phyloP scores from a whole-genome alignment of 2,329 filamentous ascomycete genomes.

The Amylocarpus encephaloides region DNA sequence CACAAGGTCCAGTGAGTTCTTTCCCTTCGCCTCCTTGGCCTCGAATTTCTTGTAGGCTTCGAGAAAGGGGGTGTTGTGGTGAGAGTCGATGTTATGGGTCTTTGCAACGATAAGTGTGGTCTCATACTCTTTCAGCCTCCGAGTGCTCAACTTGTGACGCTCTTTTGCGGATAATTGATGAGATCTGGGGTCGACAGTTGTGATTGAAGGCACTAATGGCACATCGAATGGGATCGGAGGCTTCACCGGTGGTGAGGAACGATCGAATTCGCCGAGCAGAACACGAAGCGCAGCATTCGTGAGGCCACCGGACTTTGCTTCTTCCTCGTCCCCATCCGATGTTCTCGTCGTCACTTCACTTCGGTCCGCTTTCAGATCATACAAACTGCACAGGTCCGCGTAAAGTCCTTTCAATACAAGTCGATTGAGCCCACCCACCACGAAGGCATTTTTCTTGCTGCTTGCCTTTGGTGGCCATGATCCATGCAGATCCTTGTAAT shows the following conservation, averaged over 20 bases:
- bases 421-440: conserved; percentile 80
- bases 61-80: conserved; percentile 55
- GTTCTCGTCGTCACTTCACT: conserved; percentile 70
- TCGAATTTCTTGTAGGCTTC: conserved; percentile 67
- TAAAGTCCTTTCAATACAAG: conserved; percentile 77
- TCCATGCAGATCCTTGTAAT: conserved; percentile 62
- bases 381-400: conserved; percentile 76
- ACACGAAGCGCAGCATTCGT: conserved; percentile 66
- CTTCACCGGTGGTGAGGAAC: conserved; percentile 79
- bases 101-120: conserved; percentile 69
- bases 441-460: conserved; percentile 86
- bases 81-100: conserved; percentile 73
- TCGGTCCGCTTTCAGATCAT: conserved; percentile 83
- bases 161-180: conserved; percentile 63
- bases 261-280: conserved; percentile 81
- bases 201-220: conserved; percentile 68
- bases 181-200: conserved; percentile 58
- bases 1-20: conserved; percentile 57
- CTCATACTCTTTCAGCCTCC: conserved; percentile 73
- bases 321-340: conserved; percentile 50
- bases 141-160: conserved; percentile 63
- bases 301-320: conserved; percentile 51
- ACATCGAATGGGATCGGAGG: conserved; percentile 89
- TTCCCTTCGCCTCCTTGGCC: conserved; percentile 57
- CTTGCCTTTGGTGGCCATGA: conserved; percentile 85